Evolutionary conservation across 1,284 basidiomycete species (phyloP).

Genomic region (Coriolopsis trogii): DNA sequence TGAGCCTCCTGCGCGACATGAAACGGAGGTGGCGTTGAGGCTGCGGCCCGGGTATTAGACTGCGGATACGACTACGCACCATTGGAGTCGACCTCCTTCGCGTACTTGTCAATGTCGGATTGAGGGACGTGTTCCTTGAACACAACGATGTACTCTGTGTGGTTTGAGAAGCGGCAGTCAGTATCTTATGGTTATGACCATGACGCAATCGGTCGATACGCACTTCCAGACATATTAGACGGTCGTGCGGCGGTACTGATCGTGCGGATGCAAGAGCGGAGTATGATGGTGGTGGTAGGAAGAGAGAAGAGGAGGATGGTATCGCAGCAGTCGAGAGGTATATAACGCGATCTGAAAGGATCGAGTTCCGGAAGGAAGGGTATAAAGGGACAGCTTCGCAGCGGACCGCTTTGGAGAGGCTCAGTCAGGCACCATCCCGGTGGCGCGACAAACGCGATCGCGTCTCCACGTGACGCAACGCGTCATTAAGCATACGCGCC

Average conservation of each 20-base stretch:
- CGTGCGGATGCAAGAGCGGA: not conserved
- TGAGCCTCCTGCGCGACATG: constrained; percentile 41
- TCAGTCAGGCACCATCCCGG: constrained; percentile 12
- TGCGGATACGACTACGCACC: constrained; percentile 33
- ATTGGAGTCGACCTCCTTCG: constrained; percentile 40
- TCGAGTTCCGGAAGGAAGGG: not conserved
- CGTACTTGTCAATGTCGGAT: constrained; percentile 48
- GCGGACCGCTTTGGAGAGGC: not conserved
- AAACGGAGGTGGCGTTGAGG: not conserved
- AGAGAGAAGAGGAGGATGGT: not conserved
- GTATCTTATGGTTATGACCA: not conserved
- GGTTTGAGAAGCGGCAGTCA: not conserved
- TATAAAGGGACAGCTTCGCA: not conserved
- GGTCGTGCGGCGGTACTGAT: not conserved
- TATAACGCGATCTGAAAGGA: not conserved
- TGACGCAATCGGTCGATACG: constrained; percentile 9
- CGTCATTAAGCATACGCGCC: not conserved
- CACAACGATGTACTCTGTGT: constrained; percentile 57
- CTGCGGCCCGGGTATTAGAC: not conserved
- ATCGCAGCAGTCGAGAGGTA: too few species aligned
- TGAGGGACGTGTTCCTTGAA: constrained; percentile 53
- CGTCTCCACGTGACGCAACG: not conserved
- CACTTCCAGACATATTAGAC: constrained; percentile 29
- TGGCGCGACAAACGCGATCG: constrained; percentile 11
- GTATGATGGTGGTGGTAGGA: constrained; percentile 5